Percentiles rank a stretch among this genome's conserved stretches.
These are phyloP conservation scores for Coemansia sp. DNA, from an alignment of 192 early-diverging fungal species.

Conservation along the genomic window DNA sequence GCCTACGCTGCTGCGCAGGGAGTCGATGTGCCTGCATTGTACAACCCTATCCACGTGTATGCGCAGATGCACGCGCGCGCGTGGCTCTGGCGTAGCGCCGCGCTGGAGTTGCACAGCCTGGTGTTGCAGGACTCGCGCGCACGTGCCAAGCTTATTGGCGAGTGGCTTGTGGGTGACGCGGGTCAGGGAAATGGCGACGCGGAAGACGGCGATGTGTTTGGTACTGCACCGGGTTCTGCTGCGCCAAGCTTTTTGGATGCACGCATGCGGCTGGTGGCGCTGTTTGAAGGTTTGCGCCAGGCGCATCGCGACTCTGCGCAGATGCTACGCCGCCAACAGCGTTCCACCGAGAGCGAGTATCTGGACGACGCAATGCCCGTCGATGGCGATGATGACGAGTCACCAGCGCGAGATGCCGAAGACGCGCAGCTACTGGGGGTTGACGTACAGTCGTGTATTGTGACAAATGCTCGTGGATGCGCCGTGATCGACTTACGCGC, in stretches of 20 bases:
- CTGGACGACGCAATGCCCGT: conserved; percentile 26
- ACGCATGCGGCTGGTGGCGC: conserved; percentile 44
- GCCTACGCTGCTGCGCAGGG: not conserved
- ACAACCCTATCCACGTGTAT: conserved; percentile 26
- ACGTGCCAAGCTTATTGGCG: conserved; percentile 44
- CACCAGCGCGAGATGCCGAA: conserved; percentile 57
- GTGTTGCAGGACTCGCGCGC: conserved; percentile 50
- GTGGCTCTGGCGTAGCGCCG: conserved; percentile 84
- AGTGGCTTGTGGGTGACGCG: conserved; percentile 50
- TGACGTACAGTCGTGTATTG: conserved; percentile 53
- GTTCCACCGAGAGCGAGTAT: conserved; percentile 24
- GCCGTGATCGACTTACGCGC: conserved; percentile 69
- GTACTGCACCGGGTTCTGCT: conserved; percentile 15
- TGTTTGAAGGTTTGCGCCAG: conserved; percentile 46
- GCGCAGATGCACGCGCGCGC: conserved; percentile 79
- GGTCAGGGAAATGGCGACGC: conserved; percentile 10
- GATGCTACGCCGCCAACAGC: conserved; percentile 25
- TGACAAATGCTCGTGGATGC: conserved; percentile 60
- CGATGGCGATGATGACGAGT: conserved; percentile 17
- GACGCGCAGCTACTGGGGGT: conserved; percentile 71
- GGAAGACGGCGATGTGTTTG: conserved; percentile 22
- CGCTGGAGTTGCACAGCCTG: conserved; percentile 82
- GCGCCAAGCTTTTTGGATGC: conserved; percentile 34
- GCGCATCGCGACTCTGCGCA: conserved; percentile 38
- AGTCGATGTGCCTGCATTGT: conserved; percentile 2